Conservation (phyloP, 1,284 basidiomycete species). For the Ustilago nuda region DNA sequence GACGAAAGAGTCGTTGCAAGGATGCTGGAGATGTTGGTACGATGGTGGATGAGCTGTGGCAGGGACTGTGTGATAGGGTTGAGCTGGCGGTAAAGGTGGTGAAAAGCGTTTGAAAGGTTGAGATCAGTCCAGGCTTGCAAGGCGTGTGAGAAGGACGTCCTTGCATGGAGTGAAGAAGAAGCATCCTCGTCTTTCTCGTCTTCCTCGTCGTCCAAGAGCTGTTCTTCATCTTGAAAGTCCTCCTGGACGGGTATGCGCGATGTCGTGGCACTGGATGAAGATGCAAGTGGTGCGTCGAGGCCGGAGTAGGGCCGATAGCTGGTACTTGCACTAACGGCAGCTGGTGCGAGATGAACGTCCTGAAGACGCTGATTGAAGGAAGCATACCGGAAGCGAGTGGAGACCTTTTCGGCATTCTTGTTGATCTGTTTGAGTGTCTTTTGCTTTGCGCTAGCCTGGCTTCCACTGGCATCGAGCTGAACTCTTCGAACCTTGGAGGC, state of each 20-base stretch:
- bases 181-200: slow-evolving; percentile 38
- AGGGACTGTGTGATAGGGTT: slow-evolving; percentile 56
- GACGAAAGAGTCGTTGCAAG: slow-evolving; percentile 39
- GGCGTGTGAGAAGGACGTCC: slow-evolving; percentile 57
- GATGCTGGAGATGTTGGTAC: slow-evolving; percentile 38
- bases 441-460: slow-evolving; percentile 40
- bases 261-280: slow-evolving; percentile 18
- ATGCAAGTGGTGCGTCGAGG: slow-evolving; percentile 51
- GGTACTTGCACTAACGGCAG: slow-evolving; percentile 47
- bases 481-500: slow-evolving; percentile 43
- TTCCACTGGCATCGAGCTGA: slow-evolving; percentile 48
- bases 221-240: slow-evolving; percentile 11
- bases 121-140: slow-evolving; percentile 65
- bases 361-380: slow-evolving; percentile 68
- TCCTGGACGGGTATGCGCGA: slow-evolving; percentile 13
- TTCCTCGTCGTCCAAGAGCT: slow-evolving; percentile 15
- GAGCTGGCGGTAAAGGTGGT: slow-evolving; percentile 50
- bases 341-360: slow-evolving; percentile 60
- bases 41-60: slow-evolving; percentile 65
- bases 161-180: slow-evolving; percentile 49
- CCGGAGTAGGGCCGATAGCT: slow-evolving; percentile 56
- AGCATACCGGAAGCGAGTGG: slow-evolving; percentile 58
- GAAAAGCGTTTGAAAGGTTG: slow-evolving; percentile 66
- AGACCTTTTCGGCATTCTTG: slow-evolving; percentile 46
- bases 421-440: slow-evolving; percentile 55